A percentile compares a stretch with the other conserved stretches of the same genome.
phyloP scores from a whole-genome alignment of 768 basidiomycete species.

The Lentinula raphanica region DNA sequence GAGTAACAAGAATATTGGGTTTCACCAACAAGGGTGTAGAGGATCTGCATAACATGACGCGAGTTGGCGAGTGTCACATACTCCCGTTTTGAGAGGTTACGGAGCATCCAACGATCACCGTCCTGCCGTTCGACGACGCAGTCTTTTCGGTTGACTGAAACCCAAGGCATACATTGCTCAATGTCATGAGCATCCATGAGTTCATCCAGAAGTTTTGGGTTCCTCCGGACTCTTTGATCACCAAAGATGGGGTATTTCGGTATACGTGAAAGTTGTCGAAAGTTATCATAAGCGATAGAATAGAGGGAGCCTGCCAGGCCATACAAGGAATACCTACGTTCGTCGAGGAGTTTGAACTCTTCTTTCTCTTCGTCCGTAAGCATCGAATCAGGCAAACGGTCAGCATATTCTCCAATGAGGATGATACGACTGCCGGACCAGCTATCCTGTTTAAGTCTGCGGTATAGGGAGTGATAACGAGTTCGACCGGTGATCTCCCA shows the following conservation, averaged over 20 bases:
- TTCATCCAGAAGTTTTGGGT: too few species aligned
- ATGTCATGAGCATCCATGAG: too few species aligned
- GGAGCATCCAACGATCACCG: not conserved
- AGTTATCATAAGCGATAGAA: too few species aligned
- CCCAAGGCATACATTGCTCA: not conserved
- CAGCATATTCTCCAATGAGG: not conserved
- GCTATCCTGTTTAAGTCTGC: not conserved
- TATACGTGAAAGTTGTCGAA: too few species aligned
- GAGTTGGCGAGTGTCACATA: not conserved
- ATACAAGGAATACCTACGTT: too few species aligned
- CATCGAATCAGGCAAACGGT: not conserved
- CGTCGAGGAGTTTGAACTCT: not conserved
- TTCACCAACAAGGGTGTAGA: not conserved
- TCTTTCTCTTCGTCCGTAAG: not conserved
- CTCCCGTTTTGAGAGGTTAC: not conserved
- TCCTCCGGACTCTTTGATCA: not conserved
- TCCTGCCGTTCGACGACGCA: not conserved
- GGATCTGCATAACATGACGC: not conserved
- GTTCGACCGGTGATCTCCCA: not conserved
- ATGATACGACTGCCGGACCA: not conserved
- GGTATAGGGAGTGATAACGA: not conserved
- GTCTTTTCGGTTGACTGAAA: not conserved
- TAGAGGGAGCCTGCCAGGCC: too few species aligned
- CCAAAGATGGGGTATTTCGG: too few species aligned
- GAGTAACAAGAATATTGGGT: not conserved